These are phyloP conservation scores for Pilatotrama ljubarskyi DNA, from an alignment of 768 basidiomycete genomes.

Conservation along the genomic window DNA sequence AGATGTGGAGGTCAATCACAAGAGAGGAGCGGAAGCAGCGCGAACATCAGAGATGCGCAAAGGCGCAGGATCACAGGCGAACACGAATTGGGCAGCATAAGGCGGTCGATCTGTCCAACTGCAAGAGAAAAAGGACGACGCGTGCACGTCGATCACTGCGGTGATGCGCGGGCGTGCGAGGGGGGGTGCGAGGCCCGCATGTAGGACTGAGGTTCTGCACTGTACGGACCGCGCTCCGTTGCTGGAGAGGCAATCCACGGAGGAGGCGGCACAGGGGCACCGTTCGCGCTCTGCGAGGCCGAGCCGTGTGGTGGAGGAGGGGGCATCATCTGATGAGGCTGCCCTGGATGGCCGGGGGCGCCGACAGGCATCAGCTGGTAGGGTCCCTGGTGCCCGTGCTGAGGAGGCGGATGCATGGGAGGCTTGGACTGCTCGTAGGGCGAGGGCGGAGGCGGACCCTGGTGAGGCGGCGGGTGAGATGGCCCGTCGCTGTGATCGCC, in stretches of 20 bases:
- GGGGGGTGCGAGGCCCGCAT: slow-evolving; percentile 46
- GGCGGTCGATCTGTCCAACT: background rate
- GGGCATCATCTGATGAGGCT: slow-evolving; percentile 26
- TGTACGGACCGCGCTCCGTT: slow-evolving; percentile 14
- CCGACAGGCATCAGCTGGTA: slow-evolving; percentile 27
- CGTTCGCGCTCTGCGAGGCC: slow-evolving; percentile 20
- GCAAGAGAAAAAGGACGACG: background rate
- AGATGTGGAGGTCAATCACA: background rate
- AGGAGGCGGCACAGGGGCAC: slow-evolving; percentile 23
- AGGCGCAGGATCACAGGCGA: no score
- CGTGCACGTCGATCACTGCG: slow-evolving; percentile 25
- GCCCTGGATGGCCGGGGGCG: slow-evolving; percentile 9
- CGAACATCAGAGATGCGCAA: background rate
- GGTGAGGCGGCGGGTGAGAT: slow-evolving; percentile 13
- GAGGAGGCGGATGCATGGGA: slow-evolving; percentile 13
- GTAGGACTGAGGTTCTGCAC: slow-evolving; percentile 45
- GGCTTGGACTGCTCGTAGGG: slow-evolving; percentile 23
- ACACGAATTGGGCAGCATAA: background rate
- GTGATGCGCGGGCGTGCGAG: slow-evolving; percentile 39
- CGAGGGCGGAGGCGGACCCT: slow-evolving; percentile 10
- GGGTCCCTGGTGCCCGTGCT: slow-evolving; percentile 17
- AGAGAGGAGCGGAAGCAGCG: background rate
- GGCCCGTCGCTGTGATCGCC: slow-evolving; percentile 16
- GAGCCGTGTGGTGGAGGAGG: slow-evolving; percentile 20
- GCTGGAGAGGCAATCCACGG: slow-evolving; percentile 24